These are phyloP conservation scores for Naematelia aurantialba DNA, from an alignment of 768 basidiomycete species.

Conservation along the genomic window DNA sequence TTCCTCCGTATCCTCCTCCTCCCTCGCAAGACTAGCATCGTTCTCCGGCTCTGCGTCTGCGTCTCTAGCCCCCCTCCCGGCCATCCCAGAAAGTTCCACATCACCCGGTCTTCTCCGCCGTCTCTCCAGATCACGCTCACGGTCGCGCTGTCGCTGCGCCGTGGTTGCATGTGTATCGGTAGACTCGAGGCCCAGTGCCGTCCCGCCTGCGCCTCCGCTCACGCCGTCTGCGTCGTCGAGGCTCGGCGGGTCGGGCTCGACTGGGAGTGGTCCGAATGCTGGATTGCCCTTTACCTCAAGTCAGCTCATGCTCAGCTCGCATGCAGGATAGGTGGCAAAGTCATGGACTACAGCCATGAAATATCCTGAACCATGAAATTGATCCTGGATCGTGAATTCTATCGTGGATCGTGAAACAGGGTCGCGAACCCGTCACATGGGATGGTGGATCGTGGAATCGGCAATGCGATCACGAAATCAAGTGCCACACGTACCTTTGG, in stretches of 20 bases:
- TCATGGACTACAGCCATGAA: too few species aligned
- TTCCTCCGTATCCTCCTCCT: constrained; percentile 5
- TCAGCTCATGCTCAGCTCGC: neutral
- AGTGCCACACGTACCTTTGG: constrained; percentile 23
- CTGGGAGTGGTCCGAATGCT: constrained; percentile 12
- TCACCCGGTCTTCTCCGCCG: constrained; percentile 1
- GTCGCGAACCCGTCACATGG: too few species aligned
- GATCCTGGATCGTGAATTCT: too few species aligned
- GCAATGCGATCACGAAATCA: too few species aligned
- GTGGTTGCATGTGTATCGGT: too few species aligned
- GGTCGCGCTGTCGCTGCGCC: neutral
- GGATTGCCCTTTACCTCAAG: constrained; percentile 10
- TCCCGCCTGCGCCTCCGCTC: neutral
- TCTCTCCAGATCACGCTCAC: neutral
- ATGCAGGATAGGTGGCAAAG: neutral
- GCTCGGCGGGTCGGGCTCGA: constrained; percentile 4
- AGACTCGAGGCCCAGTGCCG: neutral
- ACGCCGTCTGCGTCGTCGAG: neutral
- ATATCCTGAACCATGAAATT: too few species aligned
- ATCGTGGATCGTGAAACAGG: too few species aligned
- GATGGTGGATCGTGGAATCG: too few species aligned
- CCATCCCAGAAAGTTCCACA: neutral
- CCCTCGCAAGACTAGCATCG: neutral
- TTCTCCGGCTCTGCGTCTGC: too few species aligned
- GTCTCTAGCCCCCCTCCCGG: too few species aligned